These are phyloP conservation scores for Trichothecium roseum DNA, from an alignment of 2,329 filamentous ascomycete genomes.

Conservation along the genomic window DNA sequence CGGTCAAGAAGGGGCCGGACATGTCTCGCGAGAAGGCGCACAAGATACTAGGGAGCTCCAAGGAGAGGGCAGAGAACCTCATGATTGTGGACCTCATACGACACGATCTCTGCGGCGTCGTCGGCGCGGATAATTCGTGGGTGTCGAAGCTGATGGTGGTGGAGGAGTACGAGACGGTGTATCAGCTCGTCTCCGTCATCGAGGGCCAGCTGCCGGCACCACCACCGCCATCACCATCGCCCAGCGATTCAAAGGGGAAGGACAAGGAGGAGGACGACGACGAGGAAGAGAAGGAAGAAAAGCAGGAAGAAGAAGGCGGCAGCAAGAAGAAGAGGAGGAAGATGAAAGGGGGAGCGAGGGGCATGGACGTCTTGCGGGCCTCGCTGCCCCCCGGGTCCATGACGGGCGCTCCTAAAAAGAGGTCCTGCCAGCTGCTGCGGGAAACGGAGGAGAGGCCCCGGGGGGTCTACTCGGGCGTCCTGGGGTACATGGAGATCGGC, in stretches of 20 bases:
- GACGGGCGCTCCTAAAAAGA: slow-evolving; percentile 67
- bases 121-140: slow-evolving; percentile 47
- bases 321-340: too few relatives aligned
- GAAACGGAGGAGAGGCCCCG: slow-evolving; percentile 43
- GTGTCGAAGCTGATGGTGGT: slow-evolving; percentile 56
- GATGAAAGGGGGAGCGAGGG: slow-evolving; percentile 30
- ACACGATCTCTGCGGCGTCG: slow-evolving; percentile 57
- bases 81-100: slow-evolving; percentile 71
- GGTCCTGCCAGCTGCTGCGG: slow-evolving; percentile 56
- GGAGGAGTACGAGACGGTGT: slow-evolving; percentile 62
- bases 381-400: slow-evolving; percentile 62
- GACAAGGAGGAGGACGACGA: too few relatives aligned
- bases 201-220: slow-evolving; percentile 12
- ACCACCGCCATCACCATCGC: too few relatives aligned
- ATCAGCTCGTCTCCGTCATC: slow-evolving; percentile 60
- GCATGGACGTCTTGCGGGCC: slow-evolving; percentile 48
- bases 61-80: slow-evolving; percentile 65
- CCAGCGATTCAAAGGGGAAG: too few relatives aligned
- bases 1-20: slow-evolving; percentile 43
- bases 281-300: slow-evolving; percentile 5
- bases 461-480: slow-evolving; percentile 56
- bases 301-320: not conserved
- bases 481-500: slow-evolving; percentile 61
- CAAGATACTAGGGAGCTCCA: slow-evolving; percentile 33
- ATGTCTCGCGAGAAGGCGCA: slow-evolving; percentile 18